Evolutionary conservation across 176 grass and related monocot genomes (phyloP), one percentile per base, ranked within the genome.

Genomic region (Rhynchospora tenuis): DNA sequence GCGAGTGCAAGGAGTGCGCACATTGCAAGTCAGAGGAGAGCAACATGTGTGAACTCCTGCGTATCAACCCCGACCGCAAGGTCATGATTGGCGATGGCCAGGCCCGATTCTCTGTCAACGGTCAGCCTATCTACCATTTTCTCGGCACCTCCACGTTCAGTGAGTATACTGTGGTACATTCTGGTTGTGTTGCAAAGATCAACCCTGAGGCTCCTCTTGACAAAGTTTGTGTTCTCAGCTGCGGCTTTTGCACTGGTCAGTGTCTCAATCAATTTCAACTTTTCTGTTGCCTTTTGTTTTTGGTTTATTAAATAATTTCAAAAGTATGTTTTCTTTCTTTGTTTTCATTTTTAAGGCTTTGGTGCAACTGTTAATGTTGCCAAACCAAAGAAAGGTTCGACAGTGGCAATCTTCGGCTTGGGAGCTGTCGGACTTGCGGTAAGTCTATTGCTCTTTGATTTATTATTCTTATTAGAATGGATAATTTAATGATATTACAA

Each of bases 21-120:
- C 94, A 97, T 80, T 97, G 91, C 78, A 94, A 94, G 51, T 97
- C 91, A 0, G 86, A 85, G 55, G 94, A 97, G 83, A 97, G 94
- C 88, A 97, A 94, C 86, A 91, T 97, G 86, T 97, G 94, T 27
- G 91, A 94, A 63, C 94, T 97, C 43, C 89, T 97, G 5, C 74
- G 94, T 68, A 97, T 97, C 23, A 90, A 97, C 8, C 88, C 92
- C 1, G 94, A 97, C 69, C 84, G 94, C 0, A 89, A 88, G 0
- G 91, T 93, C 84, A 97, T 97, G 94, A 84, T 97, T 27, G 65
- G 86, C 2, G 94, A 97, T 22, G 88, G 82, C 0, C 17, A 94
- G 64, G 81, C 94, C 2, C 87, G 94, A 5, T 97, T 97, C 83
- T 84, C 84, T 2, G 85, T 97, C 48, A 55, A 86, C 0, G 94